These are phyloP conservation scores for Corrigiola litoralis DNA, from an alignment of 179 eudicot genomes.

Conservation along the genomic window DNA sequence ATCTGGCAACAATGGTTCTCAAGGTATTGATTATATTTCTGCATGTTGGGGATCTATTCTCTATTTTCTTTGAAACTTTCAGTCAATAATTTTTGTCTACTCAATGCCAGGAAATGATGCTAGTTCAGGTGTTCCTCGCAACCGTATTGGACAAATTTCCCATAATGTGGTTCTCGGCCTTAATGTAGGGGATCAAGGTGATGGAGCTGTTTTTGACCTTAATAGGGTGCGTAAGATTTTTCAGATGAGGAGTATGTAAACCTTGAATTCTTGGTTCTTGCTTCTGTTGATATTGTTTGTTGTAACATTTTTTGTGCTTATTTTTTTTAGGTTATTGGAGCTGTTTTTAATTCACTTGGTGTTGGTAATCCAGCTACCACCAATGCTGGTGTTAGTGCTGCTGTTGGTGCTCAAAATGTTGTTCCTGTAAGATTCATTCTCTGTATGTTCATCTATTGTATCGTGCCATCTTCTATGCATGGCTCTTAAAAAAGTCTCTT, in stretches of 20 bases:
- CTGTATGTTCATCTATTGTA: not conserved
- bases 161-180: constrained; percentile 88
- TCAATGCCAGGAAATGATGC: constrained; percentile 52
- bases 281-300: not conserved
- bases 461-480: too few species aligned
- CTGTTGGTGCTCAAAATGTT: constrained; percentile 39
- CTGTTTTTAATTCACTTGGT: constrained; percentile 82
- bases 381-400: constrained; percentile 32
- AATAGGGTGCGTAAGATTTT: constrained; percentile 50
- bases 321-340: constrained; percentile 69
- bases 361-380: constrained; percentile 43
- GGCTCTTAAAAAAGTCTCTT: too few species aligned
- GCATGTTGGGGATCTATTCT: too few species aligned
- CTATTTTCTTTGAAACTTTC: not conserved
- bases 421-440: constrained; percentile 35
- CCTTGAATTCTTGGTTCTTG: not conserved
- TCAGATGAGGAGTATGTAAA: not conserved
- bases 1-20: constrained; percentile 36
- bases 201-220: constrained; percentile 65
- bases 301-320: not conserved
- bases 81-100: not conserved
- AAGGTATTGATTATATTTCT: constrained; percentile 46
- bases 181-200: constrained; percentile 81
- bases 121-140: constrained; percentile 49
- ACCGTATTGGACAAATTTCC: constrained; percentile 71